A percentile compares a stretch with the other conserved stretches of the same genome.
Evolutionary conservation across 768 basidiomycete species (phyloP).

Genomic region (Mycena latifolia): DNA sequence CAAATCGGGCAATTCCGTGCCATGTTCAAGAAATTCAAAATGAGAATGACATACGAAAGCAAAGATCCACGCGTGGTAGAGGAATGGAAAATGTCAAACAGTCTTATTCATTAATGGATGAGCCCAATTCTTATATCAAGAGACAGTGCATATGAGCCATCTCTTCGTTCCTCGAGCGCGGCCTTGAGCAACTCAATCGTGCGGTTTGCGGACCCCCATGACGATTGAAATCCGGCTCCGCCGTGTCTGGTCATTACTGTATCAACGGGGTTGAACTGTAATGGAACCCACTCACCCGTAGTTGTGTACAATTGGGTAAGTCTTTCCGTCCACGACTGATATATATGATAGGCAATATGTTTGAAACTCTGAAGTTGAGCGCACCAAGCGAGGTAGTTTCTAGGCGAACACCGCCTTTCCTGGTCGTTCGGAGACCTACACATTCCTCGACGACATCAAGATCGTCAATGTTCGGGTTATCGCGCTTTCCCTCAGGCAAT

Average conservation of each 20-base stretch:
- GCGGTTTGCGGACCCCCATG: constrained; percentile 66
- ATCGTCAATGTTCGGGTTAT: constrained; percentile 10
- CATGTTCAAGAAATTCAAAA: neutral
- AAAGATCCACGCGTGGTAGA: too few species aligned
- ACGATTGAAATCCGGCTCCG: constrained; percentile 68
- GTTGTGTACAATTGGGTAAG: constrained; percentile 69
- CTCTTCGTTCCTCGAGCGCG: constrained; percentile 41
- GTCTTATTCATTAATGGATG: too few species aligned
- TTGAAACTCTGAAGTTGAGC: neutral
- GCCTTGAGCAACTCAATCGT: constrained; percentile 58
- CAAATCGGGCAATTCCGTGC: neutral
- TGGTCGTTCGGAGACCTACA: constrained; percentile 28
- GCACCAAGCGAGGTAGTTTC: constrained; percentile 10
- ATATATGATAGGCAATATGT: neutral
- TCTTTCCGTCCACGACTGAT: constrained; percentile 34
- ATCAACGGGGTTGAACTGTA: neutral
- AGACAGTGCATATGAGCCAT: too few species aligned
- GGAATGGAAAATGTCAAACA: too few species aligned
- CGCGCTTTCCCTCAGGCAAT: constrained; percentile 24
- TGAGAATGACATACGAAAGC: too few species aligned
- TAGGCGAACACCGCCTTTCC: constrained; percentile 26
- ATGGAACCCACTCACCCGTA: constrained; percentile 61
- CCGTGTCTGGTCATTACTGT: constrained; percentile 54
- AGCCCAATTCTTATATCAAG: too few species aligned
- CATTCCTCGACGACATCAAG: constrained; percentile 34